Percentiles rank a stretch among this genome's conserved stretches.
Evolutionary conservation across 257 asterid species (phyloP).

Genomic region (Solanum pinnatisectum): DNA sequence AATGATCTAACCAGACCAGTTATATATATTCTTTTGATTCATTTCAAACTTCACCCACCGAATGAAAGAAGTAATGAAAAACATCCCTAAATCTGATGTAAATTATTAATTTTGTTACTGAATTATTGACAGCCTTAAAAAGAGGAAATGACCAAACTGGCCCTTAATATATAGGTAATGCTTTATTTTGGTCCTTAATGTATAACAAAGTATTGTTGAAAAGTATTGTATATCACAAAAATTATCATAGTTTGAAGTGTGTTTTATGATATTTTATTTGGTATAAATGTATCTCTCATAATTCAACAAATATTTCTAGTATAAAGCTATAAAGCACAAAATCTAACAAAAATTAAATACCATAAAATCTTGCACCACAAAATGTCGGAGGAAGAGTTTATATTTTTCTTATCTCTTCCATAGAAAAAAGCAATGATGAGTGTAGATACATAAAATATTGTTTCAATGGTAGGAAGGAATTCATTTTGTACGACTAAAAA

Average conservation of each 20-base stretch:
- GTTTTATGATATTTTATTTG: too few relatives aligned
- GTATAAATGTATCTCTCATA: not conserved
- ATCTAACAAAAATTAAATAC: not conserved
- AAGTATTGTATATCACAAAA: not conserved
- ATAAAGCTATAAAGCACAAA: not conserved
- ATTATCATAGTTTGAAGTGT: not conserved
- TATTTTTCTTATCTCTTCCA: not conserved
- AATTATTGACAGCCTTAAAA: too few relatives aligned
- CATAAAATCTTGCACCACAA: not conserved
- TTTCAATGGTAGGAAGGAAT: not conserved
- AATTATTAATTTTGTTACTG: too few relatives aligned
- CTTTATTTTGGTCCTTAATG: too few relatives aligned
- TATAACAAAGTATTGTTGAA: too few relatives aligned
- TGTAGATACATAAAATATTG: too few relatives aligned
- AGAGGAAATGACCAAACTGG: too few relatives aligned
- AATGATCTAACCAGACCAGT: not conserved
- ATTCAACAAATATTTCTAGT: not conserved
- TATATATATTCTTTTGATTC: not conserved
- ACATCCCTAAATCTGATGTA: not conserved
- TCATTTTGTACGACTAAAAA: not conserved
- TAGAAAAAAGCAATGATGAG: not conserved
- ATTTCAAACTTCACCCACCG: not conserved
- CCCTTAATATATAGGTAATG: too few relatives aligned
- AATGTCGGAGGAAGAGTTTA: not conserved
- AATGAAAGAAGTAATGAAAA: not conserved